These are phyloP conservation scores for Xylariaceae sp. DNA, from an alignment of 2,329 filamentous ascomycete species.

Conservation along the genomic window DNA sequence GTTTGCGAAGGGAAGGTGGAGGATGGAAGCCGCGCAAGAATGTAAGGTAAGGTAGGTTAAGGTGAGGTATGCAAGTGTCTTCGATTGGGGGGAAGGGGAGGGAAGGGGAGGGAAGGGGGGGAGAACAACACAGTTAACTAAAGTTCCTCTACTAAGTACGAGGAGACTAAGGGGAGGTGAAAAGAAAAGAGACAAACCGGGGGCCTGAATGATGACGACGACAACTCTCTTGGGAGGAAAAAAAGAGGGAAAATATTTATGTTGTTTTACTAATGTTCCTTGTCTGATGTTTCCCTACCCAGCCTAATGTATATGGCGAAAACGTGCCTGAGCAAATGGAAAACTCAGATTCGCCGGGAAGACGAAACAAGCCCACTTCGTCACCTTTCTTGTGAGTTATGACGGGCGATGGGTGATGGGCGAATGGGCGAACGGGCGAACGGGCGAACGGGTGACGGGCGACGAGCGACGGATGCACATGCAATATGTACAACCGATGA, in stretches of 20 bases:
- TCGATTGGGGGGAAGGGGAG: not conserved
- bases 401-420: no score
- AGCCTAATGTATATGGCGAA: not conserved
- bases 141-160: not conserved
- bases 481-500: conserved; percentile 16
- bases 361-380: not conserved
- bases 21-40: not conserved
- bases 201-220: no score
- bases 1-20: not conserved
- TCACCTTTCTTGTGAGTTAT: not conserved
- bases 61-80: not conserved
- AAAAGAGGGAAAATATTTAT: no score
- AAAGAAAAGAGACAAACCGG: no score
- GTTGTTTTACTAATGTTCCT: no score
- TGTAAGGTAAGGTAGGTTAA: not conserved
- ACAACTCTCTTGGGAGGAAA: no score
- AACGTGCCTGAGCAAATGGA: not conserved
- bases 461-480: conserved; percentile 5
- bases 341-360: not conserved
- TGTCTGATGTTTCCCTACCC: no score
- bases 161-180: no score
- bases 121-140: not conserved
- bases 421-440: no score
- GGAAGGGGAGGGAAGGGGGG: not conserved
- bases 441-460: no score